phyloP scores from a whole-genome alignment of 306 rosid species.

The Quillaja saponaria region DNA sequence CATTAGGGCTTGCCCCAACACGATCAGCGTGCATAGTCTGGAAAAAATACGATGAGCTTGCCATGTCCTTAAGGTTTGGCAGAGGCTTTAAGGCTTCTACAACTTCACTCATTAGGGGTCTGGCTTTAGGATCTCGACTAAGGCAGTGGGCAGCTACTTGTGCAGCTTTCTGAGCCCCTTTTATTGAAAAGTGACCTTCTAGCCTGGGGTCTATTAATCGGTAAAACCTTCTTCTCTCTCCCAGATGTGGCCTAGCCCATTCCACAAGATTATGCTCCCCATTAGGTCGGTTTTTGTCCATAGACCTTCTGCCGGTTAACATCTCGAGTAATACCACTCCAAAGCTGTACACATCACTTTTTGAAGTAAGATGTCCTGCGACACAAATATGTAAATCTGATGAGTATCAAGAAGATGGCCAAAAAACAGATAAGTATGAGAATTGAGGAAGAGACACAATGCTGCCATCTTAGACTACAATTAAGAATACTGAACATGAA shows the following conservation, averaged over 20 bases:
- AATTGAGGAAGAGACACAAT: not conserved
- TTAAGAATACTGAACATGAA: not conserved
- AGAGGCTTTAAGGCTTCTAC: conserved; percentile 88
- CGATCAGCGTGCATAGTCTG: conserved; percentile 83
- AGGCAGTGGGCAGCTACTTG: conserved; percentile 94
- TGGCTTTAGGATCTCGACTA: conserved; percentile 81
- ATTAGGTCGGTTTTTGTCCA: conserved; percentile 93
- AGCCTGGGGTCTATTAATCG: conserved; percentile 87
- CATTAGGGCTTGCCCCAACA: conserved; percentile 60
- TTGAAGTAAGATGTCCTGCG: conserved; percentile 94
- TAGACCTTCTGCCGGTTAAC: conserved; percentile 92
- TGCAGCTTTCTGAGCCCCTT: conserved; percentile 87
- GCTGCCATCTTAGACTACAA: not conserved
- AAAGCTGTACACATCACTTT: conserved; percentile 93
- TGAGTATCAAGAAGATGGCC: conserved; percentile 20
- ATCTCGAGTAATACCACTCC: conserved; percentile 97
- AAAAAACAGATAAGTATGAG: too few species aligned
- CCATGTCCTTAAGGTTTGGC: conserved; percentile 95
- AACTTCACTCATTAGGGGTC: conserved; percentile 93
- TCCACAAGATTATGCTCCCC: conserved; percentile 97
- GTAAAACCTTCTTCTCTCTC: conserved; percentile 86
- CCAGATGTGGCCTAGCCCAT: conserved; percentile 98
- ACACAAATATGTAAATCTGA: conserved; percentile 19
- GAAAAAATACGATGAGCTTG: conserved; percentile 88
- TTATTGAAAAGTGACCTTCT: conserved; percentile 93